Evolutionary conservation across 495 filamentous ascomycete genomes (phyloP).

Genomic region (Chaetomidium leptoderma): DNA sequence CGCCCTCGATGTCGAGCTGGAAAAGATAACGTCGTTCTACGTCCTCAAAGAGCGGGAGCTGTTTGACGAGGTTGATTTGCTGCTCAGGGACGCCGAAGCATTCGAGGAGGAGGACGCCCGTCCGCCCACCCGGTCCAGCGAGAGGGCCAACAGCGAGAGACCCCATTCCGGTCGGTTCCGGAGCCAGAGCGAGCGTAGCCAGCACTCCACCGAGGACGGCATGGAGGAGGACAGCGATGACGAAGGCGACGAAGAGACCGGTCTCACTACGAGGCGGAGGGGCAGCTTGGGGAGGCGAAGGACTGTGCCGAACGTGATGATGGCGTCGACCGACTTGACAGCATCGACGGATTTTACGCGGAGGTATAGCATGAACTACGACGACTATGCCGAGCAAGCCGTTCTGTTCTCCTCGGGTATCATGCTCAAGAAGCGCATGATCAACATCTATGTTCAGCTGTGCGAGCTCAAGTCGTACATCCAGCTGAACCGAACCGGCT

Average conservation of each 20-base stretch:
- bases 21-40: constrained; percentile 91
- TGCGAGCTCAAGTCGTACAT: constrained; percentile 95
- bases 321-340: constrained; percentile 35
- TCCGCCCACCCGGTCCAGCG: constrained; percentile 31
- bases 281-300: constrained; percentile 34
- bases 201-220: constrained; percentile 46
- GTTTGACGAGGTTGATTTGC: constrained; percentile 68
- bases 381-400: constrained; percentile 72
- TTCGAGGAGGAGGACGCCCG: constrained; percentile 56
- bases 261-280: constrained; percentile 43
- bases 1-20: constrained; percentile 81
- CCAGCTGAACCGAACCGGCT: constrained; percentile 94
- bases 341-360: constrained; percentile 42
- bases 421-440: constrained; percentile 83
- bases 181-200: constrained; percentile 40
- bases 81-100: constrained; percentile 68
- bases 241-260: constrained; percentile 65
- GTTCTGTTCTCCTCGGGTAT: constrained; percentile 74
- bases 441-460: constrained; percentile 84
- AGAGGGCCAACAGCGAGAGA: constrained; percentile 9
- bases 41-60: constrained; percentile 81
- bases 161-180: constrained; percentile 21
- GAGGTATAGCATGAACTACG: constrained; percentile 56
- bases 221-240: constrained; percentile 55
- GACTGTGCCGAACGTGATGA: constrained; percentile 32